A percentile compares a stretch with the other conserved stretches of the same genome.
Evolutionary conservation across 495 filamentous ascomycete genomes (phyloP).

Genomic region (Filosporella fistucella): DNA sequence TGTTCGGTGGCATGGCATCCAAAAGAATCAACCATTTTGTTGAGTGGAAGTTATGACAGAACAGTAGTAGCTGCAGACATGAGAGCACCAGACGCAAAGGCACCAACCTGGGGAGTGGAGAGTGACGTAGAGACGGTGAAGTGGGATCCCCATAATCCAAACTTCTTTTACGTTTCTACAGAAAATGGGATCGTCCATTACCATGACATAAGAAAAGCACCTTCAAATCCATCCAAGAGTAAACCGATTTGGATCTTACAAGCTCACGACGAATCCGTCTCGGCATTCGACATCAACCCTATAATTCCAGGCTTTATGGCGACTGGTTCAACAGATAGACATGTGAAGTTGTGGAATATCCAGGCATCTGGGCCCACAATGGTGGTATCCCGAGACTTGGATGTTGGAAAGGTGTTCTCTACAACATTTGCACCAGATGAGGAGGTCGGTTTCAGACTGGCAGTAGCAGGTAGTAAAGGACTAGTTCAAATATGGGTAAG

Average conservation of each 20-base stretch:
- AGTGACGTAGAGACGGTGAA: conserved; percentile 87
- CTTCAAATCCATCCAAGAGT: conserved; percentile 61
- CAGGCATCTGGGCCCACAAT: conserved; percentile 72
- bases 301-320: conserved; percentile 87
- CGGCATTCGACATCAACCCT: conserved; percentile 89
- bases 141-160: conserved; percentile 90
- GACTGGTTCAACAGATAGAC: conserved; percentile 88
- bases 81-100: conserved; percentile 76
- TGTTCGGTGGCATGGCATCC: conserved; percentile 94
- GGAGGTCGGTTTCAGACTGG: conserved; percentile 85
- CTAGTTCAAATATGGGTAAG: conserved; percentile 76
- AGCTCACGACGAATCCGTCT: conserved; percentile 91
- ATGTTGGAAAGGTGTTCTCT: conserved; percentile 92
- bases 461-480: conserved; percentile 93
- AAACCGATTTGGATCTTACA: conserved; percentile 92
- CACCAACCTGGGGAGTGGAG: conserved; percentile 83
- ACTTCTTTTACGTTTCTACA: conserved; percentile 93
- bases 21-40: conserved; percentile 75
- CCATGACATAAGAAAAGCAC: conserved; percentile 70
- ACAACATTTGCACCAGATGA: conserved; percentile 82
- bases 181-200: conserved; percentile 87
- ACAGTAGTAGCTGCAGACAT: conserved; percentile 90
- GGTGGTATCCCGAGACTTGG: conserved; percentile 86
- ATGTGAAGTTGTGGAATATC: conserved; percentile 96
- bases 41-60: conserved; percentile 92